phyloP scores from a whole-genome alignment of 345 rosid species.

The Hypericum perforatum region DNA sequence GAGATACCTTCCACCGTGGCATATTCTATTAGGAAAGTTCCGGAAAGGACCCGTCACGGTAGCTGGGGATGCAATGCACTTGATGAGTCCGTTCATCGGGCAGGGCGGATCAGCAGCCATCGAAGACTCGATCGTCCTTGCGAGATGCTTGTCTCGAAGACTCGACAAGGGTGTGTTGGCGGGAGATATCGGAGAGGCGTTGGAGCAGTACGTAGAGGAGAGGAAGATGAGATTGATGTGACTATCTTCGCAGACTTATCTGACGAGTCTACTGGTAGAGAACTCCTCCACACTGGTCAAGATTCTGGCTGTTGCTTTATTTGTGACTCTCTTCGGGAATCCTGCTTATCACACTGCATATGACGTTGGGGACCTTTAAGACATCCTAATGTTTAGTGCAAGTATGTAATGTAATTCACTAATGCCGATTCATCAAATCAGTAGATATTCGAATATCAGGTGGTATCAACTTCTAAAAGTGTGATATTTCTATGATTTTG shows the following conservation, averaged over 20 bases:
- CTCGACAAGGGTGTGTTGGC: not conserved
- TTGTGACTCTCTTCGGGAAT: too few species aligned
- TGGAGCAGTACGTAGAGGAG: constrained; percentile 31
- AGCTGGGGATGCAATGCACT: constrained; percentile 46
- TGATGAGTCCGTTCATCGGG: constrained; percentile 43
- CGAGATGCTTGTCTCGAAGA: constrained; percentile 32
- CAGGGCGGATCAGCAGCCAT: constrained; percentile 41
- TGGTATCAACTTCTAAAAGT: too few species aligned
- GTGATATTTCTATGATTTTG: too few species aligned
- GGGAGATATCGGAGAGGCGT: constrained; percentile 18
- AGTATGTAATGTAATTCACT: too few species aligned
- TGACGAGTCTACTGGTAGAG: too few species aligned
- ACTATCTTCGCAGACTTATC: not conserved
- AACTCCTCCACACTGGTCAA: too few species aligned
- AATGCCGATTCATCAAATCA: too few species aligned
- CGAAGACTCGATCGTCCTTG: constrained; percentile 48
- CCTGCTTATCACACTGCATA: too few species aligned
- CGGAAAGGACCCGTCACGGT: constrained; percentile 38
- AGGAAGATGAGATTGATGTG: constrained; percentile 30
- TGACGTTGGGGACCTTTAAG: too few species aligned
- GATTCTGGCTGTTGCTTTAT: too few species aligned
- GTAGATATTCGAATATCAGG: too few species aligned
- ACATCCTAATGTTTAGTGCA: too few species aligned
- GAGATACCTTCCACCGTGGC: constrained; percentile 37
- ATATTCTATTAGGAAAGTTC: constrained; percentile 24